Evolutionary conservation across 306 rosid genomes (phyloP), one percentile per base, ranked within the genome.

Genomic region (Pyrus bretschneideri): DNA sequence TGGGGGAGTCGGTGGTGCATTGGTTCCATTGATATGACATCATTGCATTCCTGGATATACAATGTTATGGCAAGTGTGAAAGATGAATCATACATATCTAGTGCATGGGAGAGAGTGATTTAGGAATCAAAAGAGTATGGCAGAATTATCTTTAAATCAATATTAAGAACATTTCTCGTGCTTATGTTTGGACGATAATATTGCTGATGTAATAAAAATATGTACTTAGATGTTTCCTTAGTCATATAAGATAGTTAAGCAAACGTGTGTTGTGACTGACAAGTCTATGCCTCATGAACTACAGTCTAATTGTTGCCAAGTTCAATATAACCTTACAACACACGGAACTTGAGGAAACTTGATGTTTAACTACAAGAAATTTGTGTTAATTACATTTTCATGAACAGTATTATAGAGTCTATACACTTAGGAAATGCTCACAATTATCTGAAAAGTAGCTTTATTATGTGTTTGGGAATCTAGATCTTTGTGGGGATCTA

Each of bases 401-500:
- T 49, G 3, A 49, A 49, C 55, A 49, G 21, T 15, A 15, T 15
- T 15, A 49, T 49, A 7, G 40, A 35, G 55, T 49, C 9, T 49
- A 49, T 3, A 2, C 8, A 2, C 3, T 5, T 49, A 5, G 55
- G 55, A 49, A 49, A 17, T 49, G 55, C 55, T 49, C 18, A 18
- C 17, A 17, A 17, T 49, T 49, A 15, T 15, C 55, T 4, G 55
- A 49, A 15, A 49, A 49, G 21, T 49, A n/a, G 46, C n/a, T 22
- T 21, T 63, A n/a, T 14, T 55, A 31, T 33, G 65, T 54, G 29
- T 35, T 35, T 51, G n/a, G 30, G 27, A 70, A 29, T 72, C 51
- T 12, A 6, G 27, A 63, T 69, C 80, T 78, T 19, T 79, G 31
- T 72, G 35, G 33, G 30, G 73, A 3, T 74, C 64, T 81, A 70